Percentiles rank a stretch among this genome's conserved stretches.
Evolutionary conservation across 208 protist species (phyloP).

Genomic region (Kentomonas sorsogonicus): DNA sequence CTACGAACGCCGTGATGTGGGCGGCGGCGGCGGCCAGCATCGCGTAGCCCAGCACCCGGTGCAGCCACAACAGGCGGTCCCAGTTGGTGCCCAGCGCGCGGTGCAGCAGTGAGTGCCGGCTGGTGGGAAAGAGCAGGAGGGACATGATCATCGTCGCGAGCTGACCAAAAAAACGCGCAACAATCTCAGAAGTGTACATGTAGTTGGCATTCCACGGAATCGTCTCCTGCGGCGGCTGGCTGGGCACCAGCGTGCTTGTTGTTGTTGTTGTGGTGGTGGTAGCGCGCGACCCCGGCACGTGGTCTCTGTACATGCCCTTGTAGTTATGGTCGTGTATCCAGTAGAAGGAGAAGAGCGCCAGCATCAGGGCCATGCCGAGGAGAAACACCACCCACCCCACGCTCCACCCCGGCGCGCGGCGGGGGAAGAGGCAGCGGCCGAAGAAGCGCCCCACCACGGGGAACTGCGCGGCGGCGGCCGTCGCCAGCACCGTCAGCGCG

Average conservation of each 20-base stretch:
- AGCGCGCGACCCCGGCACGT: too few relatives aligned
- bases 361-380: constrained; percentile 22
- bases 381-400: constrained; percentile 26
- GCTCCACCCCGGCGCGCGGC: constrained; percentile 21
- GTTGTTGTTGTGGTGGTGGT: constrained; percentile 30
- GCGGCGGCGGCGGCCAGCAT: constrained; percentile 23
- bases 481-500: constrained; percentile 16
- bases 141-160: constrained; percentile 49
- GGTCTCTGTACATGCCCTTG: constrained; percentile 21
- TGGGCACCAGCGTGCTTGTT: too few relatives aligned
- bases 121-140: constrained; percentile 46
- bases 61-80: constrained; percentile 49
- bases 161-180: constrained; percentile 46
- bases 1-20: constrained; percentile 23
- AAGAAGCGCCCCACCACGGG: constrained; percentile 23
- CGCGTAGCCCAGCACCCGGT: constrained; percentile 35
- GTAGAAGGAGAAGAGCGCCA: constrained; percentile 46
- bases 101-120: constrained; percentile 43
- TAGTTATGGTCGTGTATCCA: constrained; percentile 67
- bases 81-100: constrained; percentile 40
- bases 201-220: background rate
- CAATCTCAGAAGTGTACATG: constrained; percentile 23
- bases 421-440: constrained; percentile 18
- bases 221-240: constrained; percentile 6
- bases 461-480: too few relatives aligned